These are phyloP conservation scores for Trypanosoma mega DNA, from an alignment of 208 protist genomes.

Conservation along the genomic window DNA sequence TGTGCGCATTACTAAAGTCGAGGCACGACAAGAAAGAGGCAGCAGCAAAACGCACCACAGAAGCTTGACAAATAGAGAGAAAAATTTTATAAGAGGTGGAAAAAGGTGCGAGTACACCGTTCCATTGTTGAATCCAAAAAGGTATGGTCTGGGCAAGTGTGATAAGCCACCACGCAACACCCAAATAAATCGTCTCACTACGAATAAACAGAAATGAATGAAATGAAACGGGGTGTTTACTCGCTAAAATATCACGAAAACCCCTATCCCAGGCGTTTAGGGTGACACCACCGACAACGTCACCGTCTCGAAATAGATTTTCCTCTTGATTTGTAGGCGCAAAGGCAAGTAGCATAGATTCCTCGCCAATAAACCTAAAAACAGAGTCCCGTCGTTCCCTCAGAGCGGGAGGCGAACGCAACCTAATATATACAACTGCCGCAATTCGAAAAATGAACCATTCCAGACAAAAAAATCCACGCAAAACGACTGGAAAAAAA, in stretches of 20 bases:
- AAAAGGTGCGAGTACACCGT: conserved; percentile 40
- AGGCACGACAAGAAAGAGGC: conserved; percentile 60
- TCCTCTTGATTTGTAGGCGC: conserved; percentile 1
- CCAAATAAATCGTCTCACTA: conserved; percentile 54
- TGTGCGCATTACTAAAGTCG: conserved; percentile 70
- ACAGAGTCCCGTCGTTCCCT: conserved; percentile 3
- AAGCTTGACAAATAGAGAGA: conserved; percentile 68
- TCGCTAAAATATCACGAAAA: conserved; percentile 53
- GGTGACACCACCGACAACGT: background rate
- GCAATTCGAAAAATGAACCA: conserved; percentile 24
- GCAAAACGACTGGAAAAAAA: conserved; percentile 63
- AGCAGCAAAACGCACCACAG: conserved; percentile 66
- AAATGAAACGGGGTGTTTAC: conserved; percentile 47
- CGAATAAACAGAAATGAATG: conserved; percentile 72
- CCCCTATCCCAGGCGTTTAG: conserved; percentile 37
- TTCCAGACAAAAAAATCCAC: conserved; percentile 46
- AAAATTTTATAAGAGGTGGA: conserved; percentile 61
- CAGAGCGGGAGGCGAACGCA: background rate
- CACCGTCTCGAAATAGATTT: conserved; percentile 15
- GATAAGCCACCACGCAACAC: conserved; percentile 49
- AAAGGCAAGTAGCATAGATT: conserved; percentile 5
- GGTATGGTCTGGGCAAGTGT: conserved; percentile 54
- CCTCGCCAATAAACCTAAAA: conserved; percentile 8
- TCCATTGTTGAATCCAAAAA: conserved; percentile 76
- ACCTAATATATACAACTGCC: conserved; percentile 3